Percentiles rank a stretch among this genome's conserved stretches.
phyloP scores from a whole-genome alignment of 345 rosid genomes.

The Gossypium turneri region DNA sequence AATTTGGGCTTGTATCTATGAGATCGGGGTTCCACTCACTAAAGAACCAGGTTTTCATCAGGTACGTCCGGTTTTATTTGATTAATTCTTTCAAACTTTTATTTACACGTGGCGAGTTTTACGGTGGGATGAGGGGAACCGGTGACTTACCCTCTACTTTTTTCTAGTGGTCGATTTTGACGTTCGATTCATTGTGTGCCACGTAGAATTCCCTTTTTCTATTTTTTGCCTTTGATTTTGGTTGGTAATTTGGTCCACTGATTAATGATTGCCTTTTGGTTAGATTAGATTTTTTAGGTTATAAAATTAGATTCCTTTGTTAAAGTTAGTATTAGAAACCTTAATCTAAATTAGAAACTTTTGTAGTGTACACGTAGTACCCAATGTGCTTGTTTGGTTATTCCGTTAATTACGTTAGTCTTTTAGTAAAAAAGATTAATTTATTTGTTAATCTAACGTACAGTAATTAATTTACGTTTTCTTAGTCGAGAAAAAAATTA shows the following conservation, averaged over 20 bases:
- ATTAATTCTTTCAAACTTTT: too few species aligned
- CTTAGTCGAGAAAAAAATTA: too few species aligned
- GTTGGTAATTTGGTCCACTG: background rate
- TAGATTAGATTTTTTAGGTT: background rate
- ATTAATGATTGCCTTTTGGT: background rate
- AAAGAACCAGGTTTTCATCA: constrained; percentile 76
- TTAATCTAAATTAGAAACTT: too few species aligned
- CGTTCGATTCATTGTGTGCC: background rate
- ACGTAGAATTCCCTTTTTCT: background rate
- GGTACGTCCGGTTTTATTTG: constrained; percentile 33
- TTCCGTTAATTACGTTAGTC: fast-evolving
- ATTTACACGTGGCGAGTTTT: background rate
- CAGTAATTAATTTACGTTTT: too few species aligned
- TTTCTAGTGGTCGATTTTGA: background rate
- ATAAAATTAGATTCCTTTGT: background rate
- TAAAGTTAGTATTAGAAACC: too few species aligned
- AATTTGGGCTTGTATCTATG: constrained; percentile 64
- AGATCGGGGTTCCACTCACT: constrained; percentile 72
- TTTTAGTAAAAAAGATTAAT: too few species aligned
- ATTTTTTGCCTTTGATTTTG: background rate
- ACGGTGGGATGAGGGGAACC: background rate
- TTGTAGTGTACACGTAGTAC: too few species aligned
- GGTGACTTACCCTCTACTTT: background rate
- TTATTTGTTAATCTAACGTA: fast-evolving
- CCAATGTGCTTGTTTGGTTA: too few species aligned